Evolutionary conservation across 345 rosid species (phyloP), one percentile per base, ranked within the genome.

Genomic region (Ricinus communis): DNA sequence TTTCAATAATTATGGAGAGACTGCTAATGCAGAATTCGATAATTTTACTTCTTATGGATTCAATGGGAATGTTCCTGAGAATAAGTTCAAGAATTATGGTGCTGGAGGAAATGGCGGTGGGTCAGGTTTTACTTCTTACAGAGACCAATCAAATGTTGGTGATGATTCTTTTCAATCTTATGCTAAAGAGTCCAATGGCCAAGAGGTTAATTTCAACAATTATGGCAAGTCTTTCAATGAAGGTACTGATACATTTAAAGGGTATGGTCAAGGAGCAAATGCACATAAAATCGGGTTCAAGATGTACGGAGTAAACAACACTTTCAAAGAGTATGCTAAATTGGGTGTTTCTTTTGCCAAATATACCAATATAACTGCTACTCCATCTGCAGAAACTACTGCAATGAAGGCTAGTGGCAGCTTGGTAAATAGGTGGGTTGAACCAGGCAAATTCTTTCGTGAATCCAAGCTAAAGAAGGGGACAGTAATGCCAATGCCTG

Each of bases 381-480:
- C 25, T 0, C 71, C 65, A 76, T 72, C 57, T 41, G 24, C 69
- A 31, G 22, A 21, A 30, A 21, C 63, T 2, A 18, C 18, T 22
- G 3, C 65, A 14, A 28, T 19, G 71, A 58, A 24, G n/a, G 61
- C 22, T 21, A 75, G 78, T 70, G 92, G 84, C 55, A 82, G 62
- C 69, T 64, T 33, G 5, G 87, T 81, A 33, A 91, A 85, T 80
- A 83, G 74, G 60, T 91, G 98, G 98, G 84, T 88, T 8, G 96
- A 89, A 74, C 85, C 85, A 61, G 97, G 97, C 18, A 91, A 91
- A 69, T 93, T 94, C 80, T 94, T 94, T 69, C 64, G 95, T 14
- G 95, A 94, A 74, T 71, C 84, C 0, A 80, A 76, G 84, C 68
- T 94, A n/a, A 90, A 84, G 74, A 73, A 75, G 70, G 97, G 98